These are phyloP conservation scores for Phytopythium litorale DNA, from an alignment of 352 stramenopile genomes.

Conservation along the genomic window DNA sequence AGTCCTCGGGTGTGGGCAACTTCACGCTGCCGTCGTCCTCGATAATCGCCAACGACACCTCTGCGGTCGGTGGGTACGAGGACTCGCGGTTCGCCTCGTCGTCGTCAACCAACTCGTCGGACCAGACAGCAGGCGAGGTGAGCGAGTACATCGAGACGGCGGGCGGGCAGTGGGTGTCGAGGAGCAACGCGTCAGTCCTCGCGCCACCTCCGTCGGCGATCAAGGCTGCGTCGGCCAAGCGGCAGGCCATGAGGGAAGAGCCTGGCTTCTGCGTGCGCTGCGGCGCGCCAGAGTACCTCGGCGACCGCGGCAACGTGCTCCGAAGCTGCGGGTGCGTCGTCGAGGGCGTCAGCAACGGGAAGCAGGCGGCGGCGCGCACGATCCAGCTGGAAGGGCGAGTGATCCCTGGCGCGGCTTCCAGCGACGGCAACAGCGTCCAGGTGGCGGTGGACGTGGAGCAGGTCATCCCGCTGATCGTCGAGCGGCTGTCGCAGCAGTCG, in stretches of 20 bases:
- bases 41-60: neutral
- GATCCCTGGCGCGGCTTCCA: neutral
- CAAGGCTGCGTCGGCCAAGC: constrained; percentile 9
- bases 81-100: constrained; percentile 12
- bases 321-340: constrained; percentile 38
- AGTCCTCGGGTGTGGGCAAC: constrained; percentile 13
- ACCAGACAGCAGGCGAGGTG: constrained; percentile 33
- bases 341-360: neutral
- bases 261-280: constrained; percentile 37
- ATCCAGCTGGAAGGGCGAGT: constrained; percentile 12
- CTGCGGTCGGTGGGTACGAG: constrained; percentile 5
- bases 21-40: constrained; percentile 5
- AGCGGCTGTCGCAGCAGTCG: constrained; percentile 24
- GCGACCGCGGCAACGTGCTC: constrained; percentile 36
- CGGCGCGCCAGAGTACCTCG: constrained; percentile 36
- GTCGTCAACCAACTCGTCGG: constrained; percentile 21
- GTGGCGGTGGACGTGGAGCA: constrained; percentile 18
- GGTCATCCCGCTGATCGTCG: constrained; percentile 21
- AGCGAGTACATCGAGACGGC: constrained; percentile 58
- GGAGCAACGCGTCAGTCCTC: constrained; percentile 8
- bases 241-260: constrained; percentile 11
- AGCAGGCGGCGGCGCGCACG: neutral
- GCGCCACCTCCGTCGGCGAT: constrained; percentile 14
- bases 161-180: constrained; percentile 62
- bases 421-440: constrained; percentile 8